Percentiles rank a stretch among this genome's conserved stretches.
phyloP scores from a whole-genome alignment of 73 alveolate genomes.

The Paramecium sonneborni region DNA sequence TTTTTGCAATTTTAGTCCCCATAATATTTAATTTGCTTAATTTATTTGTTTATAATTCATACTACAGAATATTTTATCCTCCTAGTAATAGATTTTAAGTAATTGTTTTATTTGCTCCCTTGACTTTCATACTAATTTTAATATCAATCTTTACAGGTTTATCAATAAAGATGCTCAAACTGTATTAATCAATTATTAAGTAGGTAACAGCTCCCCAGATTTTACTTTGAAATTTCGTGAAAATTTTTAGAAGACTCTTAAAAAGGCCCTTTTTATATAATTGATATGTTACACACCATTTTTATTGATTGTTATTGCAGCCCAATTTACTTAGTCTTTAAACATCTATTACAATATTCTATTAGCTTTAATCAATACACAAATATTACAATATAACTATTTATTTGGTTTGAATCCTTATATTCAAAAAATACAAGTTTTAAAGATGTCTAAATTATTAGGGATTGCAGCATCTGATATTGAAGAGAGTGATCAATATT shows the following conservation, averaged over 20 bases:
- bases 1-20: neutral
- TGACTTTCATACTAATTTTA: neutral
- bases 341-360: neutral
- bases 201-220: neutral
- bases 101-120: neutral
- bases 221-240: neutral
- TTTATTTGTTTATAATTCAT: neutral
- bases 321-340: neutral
- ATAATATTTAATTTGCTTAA: neutral
- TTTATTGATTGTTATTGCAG: conserved; percentile 24
- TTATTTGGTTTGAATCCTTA: conserved; percentile 15
- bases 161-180: neutral
- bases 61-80: conserved; percentile 6
- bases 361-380: neutral
- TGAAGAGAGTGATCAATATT: neutral
- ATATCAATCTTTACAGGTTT: neutral
- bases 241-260: neutral
- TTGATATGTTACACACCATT: neutral
- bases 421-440: neutral
- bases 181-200: neutral
- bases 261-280: neutral
- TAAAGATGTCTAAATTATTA: neutral
- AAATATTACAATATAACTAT: neutral
- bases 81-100: conserved; percentile 49
- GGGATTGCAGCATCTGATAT: conserved; percentile 31